phyloP scores from a whole-genome alignment of 169 alveolate species.

The Plasmodium vivax region DNA sequence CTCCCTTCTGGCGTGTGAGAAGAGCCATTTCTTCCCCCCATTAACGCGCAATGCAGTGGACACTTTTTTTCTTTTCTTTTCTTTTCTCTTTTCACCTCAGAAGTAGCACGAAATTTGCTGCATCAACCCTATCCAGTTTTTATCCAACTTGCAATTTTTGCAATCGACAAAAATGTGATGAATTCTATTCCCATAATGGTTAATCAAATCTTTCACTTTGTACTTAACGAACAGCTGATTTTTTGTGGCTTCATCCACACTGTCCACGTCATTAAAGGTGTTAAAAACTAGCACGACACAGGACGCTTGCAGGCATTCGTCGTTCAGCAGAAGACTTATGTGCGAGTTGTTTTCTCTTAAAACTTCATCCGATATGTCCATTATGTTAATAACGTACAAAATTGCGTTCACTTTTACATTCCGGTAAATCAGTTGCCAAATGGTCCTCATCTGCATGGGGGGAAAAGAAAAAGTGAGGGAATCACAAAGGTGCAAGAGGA shows the following conservation, averaged over 20 bases:
- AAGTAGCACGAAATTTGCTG: conserved; percentile 66
- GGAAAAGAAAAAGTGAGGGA: not conserved
- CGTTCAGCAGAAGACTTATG: conserved; percentile 59
- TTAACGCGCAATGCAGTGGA: not conserved
- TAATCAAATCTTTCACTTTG: conserved; percentile 54
- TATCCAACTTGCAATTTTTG: conserved; percentile 66
- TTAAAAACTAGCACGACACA: conserved; percentile 68
- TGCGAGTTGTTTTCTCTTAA: conserved; percentile 31
- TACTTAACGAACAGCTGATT: conserved; percentile 36
- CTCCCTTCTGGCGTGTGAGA: not conserved
- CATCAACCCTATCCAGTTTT: conserved; percentile 48
- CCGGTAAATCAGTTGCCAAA: conserved; percentile 67
- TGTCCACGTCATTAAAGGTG: conserved; percentile 66
- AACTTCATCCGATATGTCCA: conserved; percentile 73
- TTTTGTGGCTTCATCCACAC: conserved; percentile 36
- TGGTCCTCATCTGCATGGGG: conserved; percentile 52
- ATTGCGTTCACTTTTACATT: conserved; percentile 66
- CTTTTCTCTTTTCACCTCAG: conserved; percentile 9
- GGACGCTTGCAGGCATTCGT: conserved; percentile 67
- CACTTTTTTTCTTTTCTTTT: not conserved
- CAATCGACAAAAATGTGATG: conserved; percentile 71
- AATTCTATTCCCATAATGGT: conserved; percentile 72
- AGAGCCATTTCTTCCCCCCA: not conserved
- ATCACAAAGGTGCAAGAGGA: not conserved
- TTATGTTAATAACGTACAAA: conserved; percentile 62